These are phyloP conservation scores for Hypoxylon sp. DNA, from an alignment of 2,329 filamentous ascomycete species.

Conservation along the genomic window DNA sequence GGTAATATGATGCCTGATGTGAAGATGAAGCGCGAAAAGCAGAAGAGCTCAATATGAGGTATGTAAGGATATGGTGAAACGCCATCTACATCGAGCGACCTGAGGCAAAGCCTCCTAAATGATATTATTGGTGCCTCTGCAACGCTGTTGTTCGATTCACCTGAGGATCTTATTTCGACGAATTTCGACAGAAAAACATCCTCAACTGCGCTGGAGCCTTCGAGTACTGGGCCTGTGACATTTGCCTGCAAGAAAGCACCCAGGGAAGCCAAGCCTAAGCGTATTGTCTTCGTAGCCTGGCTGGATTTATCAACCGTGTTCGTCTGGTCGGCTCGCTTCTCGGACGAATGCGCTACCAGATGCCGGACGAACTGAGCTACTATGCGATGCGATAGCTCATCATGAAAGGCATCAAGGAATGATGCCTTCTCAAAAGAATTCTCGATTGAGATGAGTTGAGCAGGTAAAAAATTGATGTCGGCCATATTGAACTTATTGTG, in stretches of 20 bases:
- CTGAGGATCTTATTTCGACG: slow-evolving; percentile 2
- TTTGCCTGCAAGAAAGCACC: slow-evolving; percentile 81
- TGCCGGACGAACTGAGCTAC: slow-evolving; percentile 42
- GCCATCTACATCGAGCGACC: slow-evolving; percentile 82
- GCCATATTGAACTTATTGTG: slow-evolving; percentile 19
- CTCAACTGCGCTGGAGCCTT: slow-evolving; percentile 46
- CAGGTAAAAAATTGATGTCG: slow-evolving; percentile 25
- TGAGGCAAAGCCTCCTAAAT: slow-evolving; percentile 67
- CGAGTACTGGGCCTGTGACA: slow-evolving; percentile 79
- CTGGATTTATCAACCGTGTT: not conserved
- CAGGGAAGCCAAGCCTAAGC: slow-evolving; percentile 74
- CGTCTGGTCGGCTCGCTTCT: slow-evolving; percentile 3
- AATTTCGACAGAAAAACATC: slow-evolving; percentile 57
- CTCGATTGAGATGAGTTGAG: slow-evolving; percentile 42
- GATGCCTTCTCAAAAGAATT: slow-evolving; percentile 40
- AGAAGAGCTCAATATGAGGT: slow-evolving; percentile 86
- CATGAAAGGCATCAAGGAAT: slow-evolving; percentile 43
- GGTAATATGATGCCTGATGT: slow-evolving; percentile 55
- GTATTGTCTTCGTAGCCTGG: slow-evolving; percentile 38
- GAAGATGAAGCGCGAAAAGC: slow-evolving; percentile 74
- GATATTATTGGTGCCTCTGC: slow-evolving; percentile 35
- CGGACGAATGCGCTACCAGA: slow-evolving; percentile 18
- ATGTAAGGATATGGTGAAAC: slow-evolving; percentile 88
- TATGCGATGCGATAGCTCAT: slow-evolving; percentile 32
- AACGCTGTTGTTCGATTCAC: not conserved